phyloP scores from a whole-genome alignment of 164 flowering plant species.

The Buxus sempervirens region DNA sequence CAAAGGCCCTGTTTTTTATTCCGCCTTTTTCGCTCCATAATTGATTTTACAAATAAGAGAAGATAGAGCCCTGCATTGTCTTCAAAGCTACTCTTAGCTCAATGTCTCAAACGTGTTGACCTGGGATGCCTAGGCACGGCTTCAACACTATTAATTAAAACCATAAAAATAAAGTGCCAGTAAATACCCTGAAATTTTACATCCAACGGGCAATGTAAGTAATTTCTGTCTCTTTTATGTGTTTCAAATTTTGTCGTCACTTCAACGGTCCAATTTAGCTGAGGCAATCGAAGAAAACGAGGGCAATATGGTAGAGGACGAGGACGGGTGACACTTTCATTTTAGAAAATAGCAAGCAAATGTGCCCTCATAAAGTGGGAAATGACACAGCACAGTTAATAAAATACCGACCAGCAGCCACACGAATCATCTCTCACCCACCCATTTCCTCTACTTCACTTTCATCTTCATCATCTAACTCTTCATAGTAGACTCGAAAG shows the following conservation, averaged over 20 bases:
- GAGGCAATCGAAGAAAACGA: constrained; percentile 11
- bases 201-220: neutral
- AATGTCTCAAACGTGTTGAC: no score
- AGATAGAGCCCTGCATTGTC: no score
- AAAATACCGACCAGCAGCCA: constrained; percentile 4
- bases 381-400: constrained; percentile 39
- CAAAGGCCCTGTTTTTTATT: no score
- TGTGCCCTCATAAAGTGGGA: constrained; percentile 35
- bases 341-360: constrained; percentile 18
- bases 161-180: no score
- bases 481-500: neutral
- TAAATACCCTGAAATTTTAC: no score
- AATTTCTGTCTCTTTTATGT: neutral
- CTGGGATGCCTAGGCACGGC: no score
- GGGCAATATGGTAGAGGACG: constrained; percentile 32
- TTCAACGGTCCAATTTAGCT: constrained; percentile 18
- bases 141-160: no score
- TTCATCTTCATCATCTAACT: neutral
- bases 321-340: constrained; percentile 25
- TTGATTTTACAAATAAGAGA: no score
- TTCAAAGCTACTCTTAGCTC: no score
- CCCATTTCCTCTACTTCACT: neutral
- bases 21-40: no score
- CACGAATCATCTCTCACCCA: constrained; percentile 9
- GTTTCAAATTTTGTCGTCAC: neutral